These are phyloP conservation scores for Amaranthus cruentus DNA, from an alignment of 148 eudicot genomes.

Conservation along the genomic window DNA sequence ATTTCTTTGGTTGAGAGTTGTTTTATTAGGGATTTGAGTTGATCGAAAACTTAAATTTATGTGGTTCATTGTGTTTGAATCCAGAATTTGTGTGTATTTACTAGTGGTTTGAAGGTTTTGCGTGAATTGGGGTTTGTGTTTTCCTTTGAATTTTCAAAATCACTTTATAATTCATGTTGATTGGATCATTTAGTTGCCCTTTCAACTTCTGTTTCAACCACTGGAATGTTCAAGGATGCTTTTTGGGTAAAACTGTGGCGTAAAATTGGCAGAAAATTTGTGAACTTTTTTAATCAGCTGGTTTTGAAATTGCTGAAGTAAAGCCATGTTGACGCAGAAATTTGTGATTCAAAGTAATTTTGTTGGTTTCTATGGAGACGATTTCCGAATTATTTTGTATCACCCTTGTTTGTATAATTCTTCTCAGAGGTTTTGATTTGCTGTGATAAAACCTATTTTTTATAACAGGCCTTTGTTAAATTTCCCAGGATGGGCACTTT, in stretches of 20 bases:
- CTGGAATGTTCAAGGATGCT: not conserved
- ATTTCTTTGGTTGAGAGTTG: too few relatives aligned
- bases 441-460: not conserved
- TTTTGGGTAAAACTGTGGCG: too few relatives aligned
- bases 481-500: conserved; percentile 33
- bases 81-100: too few relatives aligned
- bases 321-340: conserved; percentile 20
- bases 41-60: too few relatives aligned
- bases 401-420: not conserved
- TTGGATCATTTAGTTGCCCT: not conserved
- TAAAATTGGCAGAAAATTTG: too few relatives aligned
- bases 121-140: conserved; percentile 1
- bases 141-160: not conserved
- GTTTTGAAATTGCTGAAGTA: conserved; percentile 7
- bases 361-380: conserved; percentile 1
- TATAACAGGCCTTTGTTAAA: not conserved
- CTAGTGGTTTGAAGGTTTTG: too few relatives aligned
- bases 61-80: too few relatives aligned
- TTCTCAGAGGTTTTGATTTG: conserved; percentile 17
- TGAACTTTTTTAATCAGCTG: not conserved
- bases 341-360: conserved; percentile 17
- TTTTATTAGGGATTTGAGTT: too few relatives aligned
- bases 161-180: too few relatives aligned
- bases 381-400: conserved; percentile 9
- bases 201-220: not conserved